Evolutionary conservation across 768 basidiomycete species (phyloP), one percentile per base, ranked within the genome.

Genomic region (Phlebiopsis flavidoalba): DNA sequence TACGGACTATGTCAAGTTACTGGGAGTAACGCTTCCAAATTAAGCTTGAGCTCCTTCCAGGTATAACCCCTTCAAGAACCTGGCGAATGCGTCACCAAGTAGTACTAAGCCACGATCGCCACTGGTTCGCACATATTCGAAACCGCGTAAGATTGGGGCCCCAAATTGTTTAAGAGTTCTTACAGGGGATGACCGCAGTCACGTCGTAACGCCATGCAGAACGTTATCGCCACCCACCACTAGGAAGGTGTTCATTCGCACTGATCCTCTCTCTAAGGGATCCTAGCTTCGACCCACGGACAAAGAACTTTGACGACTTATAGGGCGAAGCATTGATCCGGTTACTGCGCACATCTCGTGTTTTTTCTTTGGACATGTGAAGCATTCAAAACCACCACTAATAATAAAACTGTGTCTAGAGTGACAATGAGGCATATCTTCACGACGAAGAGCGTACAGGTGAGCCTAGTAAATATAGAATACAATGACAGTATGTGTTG

Each of bases 241-340:
- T n/a, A 57, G 66, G 55, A 79, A 73, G 65, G 69, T 80, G 36
- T 64, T 74, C 21, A 79, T 91, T 66, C 85, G 87, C 46, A 75
- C 83, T 22, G 89, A 92, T 70, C 81, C 86, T 5, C n/a, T 74
- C 86, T 7, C 75, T 91, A 46, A n/a, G 69, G 84, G 58, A 89
- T n/a, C 88, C 36, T 88, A n/a, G 83, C 63, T 93, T 93, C 66
- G 89, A 93, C 71, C 80, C 14, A 76, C 80, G 22, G 91, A 93
- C 73, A 85, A 79, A 73, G 87, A 91, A 65, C 76, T 93, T 21
- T 91, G n/a, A 92, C 66, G 83, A 85, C 49, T 77, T 92, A 10
- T 93, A 91, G 91, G 87, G 86, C 88, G 4, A 79, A 74, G 63
- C 57, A 61, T 11, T 37, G n/a, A 21, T 19, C 24, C 6, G 8